Percentiles rank a stretch among this genome's conserved stretches.
phyloP scores from a whole-genome alignment of 345 rosid genomes.

The Brassica juncea region DNA sequence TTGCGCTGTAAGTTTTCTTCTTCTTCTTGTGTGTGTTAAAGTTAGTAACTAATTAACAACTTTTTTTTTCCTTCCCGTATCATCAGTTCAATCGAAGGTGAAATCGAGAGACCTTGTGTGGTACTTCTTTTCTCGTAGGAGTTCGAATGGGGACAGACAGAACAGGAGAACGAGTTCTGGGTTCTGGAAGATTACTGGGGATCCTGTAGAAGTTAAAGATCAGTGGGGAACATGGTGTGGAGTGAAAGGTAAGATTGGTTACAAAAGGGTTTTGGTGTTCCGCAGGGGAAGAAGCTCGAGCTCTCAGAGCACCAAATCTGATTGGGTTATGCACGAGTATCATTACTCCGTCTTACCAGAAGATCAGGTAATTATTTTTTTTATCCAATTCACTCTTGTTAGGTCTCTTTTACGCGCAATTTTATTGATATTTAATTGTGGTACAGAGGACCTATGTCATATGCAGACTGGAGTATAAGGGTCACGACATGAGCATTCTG shows the following conservation, averaged over 20 bases:
- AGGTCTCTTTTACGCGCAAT: not conserved
- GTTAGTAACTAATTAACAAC: not conserved
- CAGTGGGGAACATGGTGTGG: slow-evolving; percentile 18
- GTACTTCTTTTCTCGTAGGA: slow-evolving; percentile 42
- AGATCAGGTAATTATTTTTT: not conserved
- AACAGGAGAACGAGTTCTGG: slow-evolving; percentile 41
- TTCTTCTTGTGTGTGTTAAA: not conserved
- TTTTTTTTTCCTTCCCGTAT: not conserved
- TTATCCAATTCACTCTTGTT: not conserved
- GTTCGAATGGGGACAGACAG: slow-evolving; percentile 20
- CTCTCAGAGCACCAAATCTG: not conserved
- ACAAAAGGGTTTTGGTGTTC: slow-evolving; percentile 45
- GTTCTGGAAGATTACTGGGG: slow-evolving; percentile 51
- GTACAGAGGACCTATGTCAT: slow-evolving; percentile 20
- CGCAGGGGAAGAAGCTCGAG: not conserved
- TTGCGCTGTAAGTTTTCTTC: not conserved
- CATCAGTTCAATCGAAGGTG: slow-evolving; percentile 25
- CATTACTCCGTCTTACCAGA: slow-evolving; percentile 11
- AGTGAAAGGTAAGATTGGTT: slow-evolving; percentile 33
- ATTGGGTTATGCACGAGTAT: slow-evolving; percentile 35
- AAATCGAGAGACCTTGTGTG: slow-evolving; percentile 37
- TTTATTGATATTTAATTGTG: not conserved
- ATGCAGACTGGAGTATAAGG: slow-evolving; percentile 35
- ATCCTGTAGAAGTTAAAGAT: not conserved
- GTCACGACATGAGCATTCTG: not conserved